These are phyloP conservation scores for Fraxinus paxiana DNA, from an alignment of 305 asterid species.

Conservation along the genomic window DNA sequence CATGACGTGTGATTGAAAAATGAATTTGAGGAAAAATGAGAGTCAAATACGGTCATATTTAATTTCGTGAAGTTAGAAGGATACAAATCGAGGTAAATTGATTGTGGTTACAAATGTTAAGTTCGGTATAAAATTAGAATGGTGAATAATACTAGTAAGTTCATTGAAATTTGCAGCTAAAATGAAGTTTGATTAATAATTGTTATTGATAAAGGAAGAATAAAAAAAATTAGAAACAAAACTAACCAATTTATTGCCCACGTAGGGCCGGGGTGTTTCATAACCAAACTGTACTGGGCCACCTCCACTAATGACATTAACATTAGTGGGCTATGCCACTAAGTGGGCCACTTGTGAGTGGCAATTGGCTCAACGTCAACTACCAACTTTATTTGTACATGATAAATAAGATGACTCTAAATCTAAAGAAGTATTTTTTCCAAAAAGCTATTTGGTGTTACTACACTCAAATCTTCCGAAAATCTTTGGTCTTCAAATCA, in stretches of 20 bases:
- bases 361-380: background rate
- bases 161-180: background rate
- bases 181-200: background rate
- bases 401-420: background rate
- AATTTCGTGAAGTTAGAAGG: background rate
- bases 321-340: slow-evolving; percentile 5
- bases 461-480: slow-evolving; percentile 31
- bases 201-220: background rate
- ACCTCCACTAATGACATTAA: background rate
- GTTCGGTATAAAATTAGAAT: background rate
- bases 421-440: background rate
- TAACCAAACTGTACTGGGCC: background rate
- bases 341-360: background rate
- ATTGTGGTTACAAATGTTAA: background rate
- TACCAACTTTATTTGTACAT: background rate
- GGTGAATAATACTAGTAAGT: background rate
- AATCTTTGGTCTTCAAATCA: slow-evolving; percentile 27
- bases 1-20: too few relatives aligned
- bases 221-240: background rate
- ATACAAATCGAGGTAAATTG: background rate
- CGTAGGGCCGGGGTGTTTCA: background rate
- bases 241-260: background rate
- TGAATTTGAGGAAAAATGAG: background rate
- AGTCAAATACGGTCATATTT: background rate
- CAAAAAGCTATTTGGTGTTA: slow-evolving; percentile 9